A percentile compares a stretch with the other conserved stretches of the same genome.
Conservation (phyloP, 352 stramenopile species). For the Peronospora belbahrii region DNA sequence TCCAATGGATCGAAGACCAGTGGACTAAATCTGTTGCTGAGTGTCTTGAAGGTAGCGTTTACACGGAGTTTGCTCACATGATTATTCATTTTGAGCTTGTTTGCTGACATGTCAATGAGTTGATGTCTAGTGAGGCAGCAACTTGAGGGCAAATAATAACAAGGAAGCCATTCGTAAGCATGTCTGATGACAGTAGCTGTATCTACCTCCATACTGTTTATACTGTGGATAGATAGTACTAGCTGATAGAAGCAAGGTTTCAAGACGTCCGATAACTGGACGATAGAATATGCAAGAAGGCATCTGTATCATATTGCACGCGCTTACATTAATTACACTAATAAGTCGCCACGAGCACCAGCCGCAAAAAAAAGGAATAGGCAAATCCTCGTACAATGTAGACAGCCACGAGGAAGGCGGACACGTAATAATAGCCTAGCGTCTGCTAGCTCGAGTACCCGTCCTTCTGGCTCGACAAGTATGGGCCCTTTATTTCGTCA, state of each 20-base stretch:
- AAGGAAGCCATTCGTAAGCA: background rate
- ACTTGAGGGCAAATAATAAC: no score
- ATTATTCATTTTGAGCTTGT: no score
- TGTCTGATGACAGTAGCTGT: conserved; percentile 51
- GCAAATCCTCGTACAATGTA: conserved; percentile 11
- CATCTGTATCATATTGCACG: conserved; percentile 24
- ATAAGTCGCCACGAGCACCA: conserved; percentile 21
- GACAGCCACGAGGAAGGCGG: background rate
- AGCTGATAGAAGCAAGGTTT: no score
- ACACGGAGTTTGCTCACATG: background rate
- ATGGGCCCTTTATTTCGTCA: background rate
- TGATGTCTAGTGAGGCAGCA: no score
- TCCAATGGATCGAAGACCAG: conserved; percentile 26
- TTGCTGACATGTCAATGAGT: no score
- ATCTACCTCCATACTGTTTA: conserved; percentile 50
- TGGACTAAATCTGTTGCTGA: background rate
- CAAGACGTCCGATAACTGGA: no score
- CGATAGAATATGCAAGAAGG: conserved; percentile 20
- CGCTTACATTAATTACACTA: conserved; percentile 38
- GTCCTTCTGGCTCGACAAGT: conserved; percentile 4
- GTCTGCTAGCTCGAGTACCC: background rate
- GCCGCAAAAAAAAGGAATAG: conserved; percentile 21
- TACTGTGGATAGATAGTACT: no score
- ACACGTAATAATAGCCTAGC: conserved; percentile 5
- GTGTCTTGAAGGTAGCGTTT: background rate